Evolutionary conservation across 345 rosid genomes (phyloP).

Genomic region (Schrenkiella parvula): DNA sequence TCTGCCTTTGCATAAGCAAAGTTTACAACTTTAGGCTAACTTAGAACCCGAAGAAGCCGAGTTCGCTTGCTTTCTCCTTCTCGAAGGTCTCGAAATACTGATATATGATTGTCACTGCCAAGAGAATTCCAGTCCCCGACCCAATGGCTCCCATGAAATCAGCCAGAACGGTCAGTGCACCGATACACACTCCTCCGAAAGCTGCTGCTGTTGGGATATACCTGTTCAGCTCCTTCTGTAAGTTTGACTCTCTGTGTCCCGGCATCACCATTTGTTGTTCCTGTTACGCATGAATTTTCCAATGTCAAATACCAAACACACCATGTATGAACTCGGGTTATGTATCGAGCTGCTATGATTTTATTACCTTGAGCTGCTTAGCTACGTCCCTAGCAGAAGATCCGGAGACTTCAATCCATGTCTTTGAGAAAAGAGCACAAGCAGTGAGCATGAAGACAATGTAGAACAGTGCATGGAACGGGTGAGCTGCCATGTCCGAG

Average conservation of each 20-base stretch:
- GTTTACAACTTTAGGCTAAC: constrained; percentile 8
- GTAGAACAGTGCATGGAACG: constrained; percentile 84
- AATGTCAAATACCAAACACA: background rate
- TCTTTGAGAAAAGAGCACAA: constrained; percentile 82
- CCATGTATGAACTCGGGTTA: background rate
- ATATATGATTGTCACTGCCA: constrained; percentile 81
- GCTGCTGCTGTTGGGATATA: constrained; percentile 95
- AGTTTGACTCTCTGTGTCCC: constrained; percentile 83
- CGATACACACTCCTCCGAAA: constrained; percentile 81
- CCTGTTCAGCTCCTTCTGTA: constrained; percentile 77
- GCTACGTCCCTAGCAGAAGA: constrained; percentile 85
- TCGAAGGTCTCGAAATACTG: constrained; percentile 92
- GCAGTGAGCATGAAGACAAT: constrained; percentile 77
- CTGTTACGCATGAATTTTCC: constrained; percentile 23
- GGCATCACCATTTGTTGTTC: constrained; percentile 99
- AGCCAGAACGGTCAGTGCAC: constrained; percentile 76
- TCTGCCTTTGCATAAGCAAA: constrained; percentile 21
- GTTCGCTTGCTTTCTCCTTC: constrained; percentile 86
- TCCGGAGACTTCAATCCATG: constrained; percentile 93
- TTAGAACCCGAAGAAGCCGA: constrained; percentile 82
- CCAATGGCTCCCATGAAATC: constrained; percentile 96
- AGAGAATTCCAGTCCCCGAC: constrained; percentile 77
- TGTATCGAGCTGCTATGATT: background rate
- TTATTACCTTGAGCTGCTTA: constrained; percentile 76
- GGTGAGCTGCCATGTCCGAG: constrained; percentile 91